Evolutionary conservation across 2,329 filamentous ascomycete species (phyloP).

Genomic region (Fusarium chuoi): DNA sequence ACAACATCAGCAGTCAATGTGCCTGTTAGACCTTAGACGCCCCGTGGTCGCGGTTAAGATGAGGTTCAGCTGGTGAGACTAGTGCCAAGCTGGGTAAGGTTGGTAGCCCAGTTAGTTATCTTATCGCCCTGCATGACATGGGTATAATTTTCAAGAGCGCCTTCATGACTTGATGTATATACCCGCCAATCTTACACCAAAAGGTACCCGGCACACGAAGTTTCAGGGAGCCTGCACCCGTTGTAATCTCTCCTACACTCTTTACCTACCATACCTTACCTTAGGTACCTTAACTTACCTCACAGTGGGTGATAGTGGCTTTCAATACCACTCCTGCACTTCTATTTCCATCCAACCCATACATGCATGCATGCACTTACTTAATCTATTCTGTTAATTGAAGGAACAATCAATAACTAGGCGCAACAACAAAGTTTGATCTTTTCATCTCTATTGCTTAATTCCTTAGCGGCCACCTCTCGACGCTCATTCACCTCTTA

Average conservation of each 20-base stretch:
- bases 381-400: conserved; percentile 3
- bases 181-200: conserved; percentile 12
- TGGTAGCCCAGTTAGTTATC: conserved; percentile 20
- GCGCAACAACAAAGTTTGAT: background rate
- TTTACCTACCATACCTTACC: no score
- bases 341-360: conserved; percentile 30
- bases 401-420: background rate
- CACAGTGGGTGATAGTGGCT: conserved; percentile 20
- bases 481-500: background rate
- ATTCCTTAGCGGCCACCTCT: background rate
- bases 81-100: background rate
- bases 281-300: no score
- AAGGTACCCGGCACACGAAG: conserved; percentile 17
- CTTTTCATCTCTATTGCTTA: background rate
- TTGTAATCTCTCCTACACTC: conserved; percentile 31
- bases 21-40: background rate
- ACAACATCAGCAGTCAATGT: background rate
- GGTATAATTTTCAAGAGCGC: conserved; percentile 17
- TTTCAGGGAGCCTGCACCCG: conserved; percentile 2
- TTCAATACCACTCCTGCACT: conserved; percentile 13
- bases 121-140: conserved; percentile 35
- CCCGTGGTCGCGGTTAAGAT: background rate
- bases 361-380: background rate
- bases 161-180: conserved; percentile 10
- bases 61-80: background rate